Evolutionary conservation across 768 basidiomycete species (phyloP).

Genomic region (Clathrus columnatus): DNA sequence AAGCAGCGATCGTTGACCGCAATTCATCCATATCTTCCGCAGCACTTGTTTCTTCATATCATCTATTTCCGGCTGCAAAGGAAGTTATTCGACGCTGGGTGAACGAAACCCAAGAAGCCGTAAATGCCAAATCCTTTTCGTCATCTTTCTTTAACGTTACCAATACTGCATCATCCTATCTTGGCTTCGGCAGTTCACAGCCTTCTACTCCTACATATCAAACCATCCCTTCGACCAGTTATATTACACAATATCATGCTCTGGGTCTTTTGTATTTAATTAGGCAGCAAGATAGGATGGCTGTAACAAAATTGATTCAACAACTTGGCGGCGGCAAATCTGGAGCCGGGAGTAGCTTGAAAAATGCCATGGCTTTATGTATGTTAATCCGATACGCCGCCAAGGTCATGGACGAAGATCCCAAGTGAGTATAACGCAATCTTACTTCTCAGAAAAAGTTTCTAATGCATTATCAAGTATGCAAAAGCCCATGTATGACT

Average conservation of each 20-base stretch:
- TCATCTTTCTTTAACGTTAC: constrained; percentile 55
- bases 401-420: constrained; percentile 99
- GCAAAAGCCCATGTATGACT: constrained; percentile 86
- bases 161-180: constrained; percentile 44
- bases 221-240: constrained; percentile 78
- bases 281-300: constrained; percentile 97
- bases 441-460: neutral
- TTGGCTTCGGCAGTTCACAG: constrained; percentile 57
- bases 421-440: constrained; percentile 61
- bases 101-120: constrained; percentile 97
- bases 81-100: constrained; percentile 98
- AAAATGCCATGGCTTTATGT: constrained; percentile 95
- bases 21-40: constrained; percentile 94
- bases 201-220: constrained; percentile 51
- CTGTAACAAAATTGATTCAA: constrained; percentile 98
- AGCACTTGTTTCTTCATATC: constrained; percentile 93
- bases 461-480: constrained; percentile 40
- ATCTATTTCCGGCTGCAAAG: constrained; percentile 87
- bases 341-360: constrained; percentile 73
- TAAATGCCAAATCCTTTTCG: constrained; percentile 71
- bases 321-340: constrained; percentile 87
- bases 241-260: constrained; percentile 95
- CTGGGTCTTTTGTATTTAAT: constrained; percentile 90
- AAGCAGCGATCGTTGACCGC: constrained; percentile 95
- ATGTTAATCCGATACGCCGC: constrained; percentile 98